A percentile compares a stretch with the other conserved stretches of the same genome.
phyloP scores from a whole-genome alignment of 768 basidiomycete species.

The Trametes elegans region DNA sequence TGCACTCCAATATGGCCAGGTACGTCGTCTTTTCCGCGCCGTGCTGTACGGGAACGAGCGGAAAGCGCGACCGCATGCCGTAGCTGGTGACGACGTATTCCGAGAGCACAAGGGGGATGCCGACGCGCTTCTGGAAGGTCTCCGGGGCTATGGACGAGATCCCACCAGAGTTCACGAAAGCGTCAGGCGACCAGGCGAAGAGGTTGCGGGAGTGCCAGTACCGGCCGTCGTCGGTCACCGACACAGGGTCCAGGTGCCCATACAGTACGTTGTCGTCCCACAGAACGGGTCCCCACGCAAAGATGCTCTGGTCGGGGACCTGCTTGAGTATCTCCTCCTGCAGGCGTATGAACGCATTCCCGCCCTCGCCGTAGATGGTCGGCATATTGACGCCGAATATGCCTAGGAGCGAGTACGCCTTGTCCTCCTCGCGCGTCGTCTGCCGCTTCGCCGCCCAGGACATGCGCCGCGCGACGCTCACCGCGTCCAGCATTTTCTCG shows the following conservation, averaged over 20 bases:
- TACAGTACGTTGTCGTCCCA: constrained; percentile 4
- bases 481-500: background rate
- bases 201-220: constrained; percentile 16
- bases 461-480: constrained; percentile 17
- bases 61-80: constrained; percentile 7
- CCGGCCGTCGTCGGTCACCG: constrained; percentile 8
- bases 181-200: constrained; percentile 18
- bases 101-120: background rate
- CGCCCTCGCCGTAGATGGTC: constrained; percentile 16
- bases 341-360: constrained; percentile 12
- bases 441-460: constrained; percentile 18
- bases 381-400: constrained; percentile 19
- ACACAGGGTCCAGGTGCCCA: background rate
- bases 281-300: constrained; percentile 12
- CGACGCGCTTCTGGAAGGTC: background rate
- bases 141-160: constrained; percentile 4
- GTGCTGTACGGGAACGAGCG: constrained; percentile 4
- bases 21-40: constrained; percentile 6
- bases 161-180: constrained; percentile 9
- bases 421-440: constrained; percentile 14
- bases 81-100: constrained; percentile 11
- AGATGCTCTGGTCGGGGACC: constrained; percentile 14
- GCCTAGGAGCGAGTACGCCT: constrained; percentile 19
- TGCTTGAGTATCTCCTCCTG: constrained; percentile 18
- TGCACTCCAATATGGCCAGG: constrained; percentile 9